Evolutionary conservation across 768 basidiomycete species (phyloP).

Genomic region (Butyriboletus loyo): DNA sequence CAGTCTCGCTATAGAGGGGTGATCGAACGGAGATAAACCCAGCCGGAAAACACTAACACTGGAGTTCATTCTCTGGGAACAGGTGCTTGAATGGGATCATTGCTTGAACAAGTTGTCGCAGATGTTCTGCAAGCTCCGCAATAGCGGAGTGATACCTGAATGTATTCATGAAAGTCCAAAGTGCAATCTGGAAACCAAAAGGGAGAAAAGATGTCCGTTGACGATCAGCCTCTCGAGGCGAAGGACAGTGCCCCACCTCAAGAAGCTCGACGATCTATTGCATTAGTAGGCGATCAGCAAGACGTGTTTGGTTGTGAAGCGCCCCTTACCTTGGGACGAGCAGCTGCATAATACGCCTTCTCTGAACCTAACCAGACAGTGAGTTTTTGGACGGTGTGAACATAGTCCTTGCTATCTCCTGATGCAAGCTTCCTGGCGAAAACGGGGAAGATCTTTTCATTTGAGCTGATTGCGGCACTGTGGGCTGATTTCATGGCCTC

Average conservation of each 20-base stretch:
- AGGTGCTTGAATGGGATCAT: conserved; percentile 18
- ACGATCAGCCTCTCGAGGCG: neutral
- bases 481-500: conserved; percentile 18
- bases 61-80: conserved; percentile 24
- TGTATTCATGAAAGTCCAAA: conserved; percentile 11
- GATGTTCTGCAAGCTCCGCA: conserved; percentile 2
- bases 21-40: neutral
- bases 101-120: conserved; percentile 19
- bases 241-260: conserved; percentile 34
- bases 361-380: conserved; percentile 43
- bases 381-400: conserved; percentile 35
- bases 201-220: neutral
- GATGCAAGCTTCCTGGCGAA: conserved; percentile 34
- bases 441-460: conserved; percentile 38
- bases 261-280: conserved; percentile 50
- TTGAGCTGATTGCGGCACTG: conserved; percentile 19
- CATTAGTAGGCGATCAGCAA: neutral
- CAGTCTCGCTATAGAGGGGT: conserved; percentile 16
- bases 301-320: neutral
- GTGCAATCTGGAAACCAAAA: conserved; percentile 20
- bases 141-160: conserved; percentile 3
- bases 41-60: conserved; percentile 11
- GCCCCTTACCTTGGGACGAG: conserved; percentile 44
- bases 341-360: conserved; percentile 51
- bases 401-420: conserved; percentile 23